Evolutionary conservation across 2,329 filamentous ascomycete genomes (phyloP), one percentile per base, ranked within the genome.

Genomic region (Niveomyces coronatus): DNA sequence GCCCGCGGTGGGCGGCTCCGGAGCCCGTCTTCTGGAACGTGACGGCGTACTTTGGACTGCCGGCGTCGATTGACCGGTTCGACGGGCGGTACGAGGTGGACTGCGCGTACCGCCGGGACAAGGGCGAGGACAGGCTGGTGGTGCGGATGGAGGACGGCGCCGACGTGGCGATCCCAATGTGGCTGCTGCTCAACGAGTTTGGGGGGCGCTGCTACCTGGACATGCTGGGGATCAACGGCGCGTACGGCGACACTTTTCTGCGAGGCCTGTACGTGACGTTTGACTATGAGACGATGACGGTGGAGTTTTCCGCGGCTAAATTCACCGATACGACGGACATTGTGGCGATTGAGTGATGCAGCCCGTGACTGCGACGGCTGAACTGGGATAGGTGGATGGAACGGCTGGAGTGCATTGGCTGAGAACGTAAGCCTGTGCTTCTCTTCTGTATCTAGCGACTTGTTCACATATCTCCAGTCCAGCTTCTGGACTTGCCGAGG

Each of bases 201-300:
- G 43, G 29, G 1, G 35, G 40, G n/a, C 36, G 31, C 4, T 45
- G 43, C 18, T 35, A 32, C 9, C 29, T 34, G 11, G 31, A 39
- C 2, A 36, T 45, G 8, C 28, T 18, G 9, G 30, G 37, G 6
- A 37, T 23, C 22, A 37, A 35, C 3, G 24, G n/a, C 1, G 16
- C 37, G 5, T 20, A 39, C 16, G 41, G 43, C 9, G 41, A 45
- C 32, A 5, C 37, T 4, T 45, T 32, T 23, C 30, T 45, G 10
- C 39, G 43, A 4, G 34, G 30, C 9, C 19, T 43, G 11, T 43
- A 45, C 22, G 39, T 43, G 13, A 45, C 43, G 3, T 45, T 43
- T 27, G 37, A 45, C 19, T 43, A 45, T 15, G 43, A 45, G 4
- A 23, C 38, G 4, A 17, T 45, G 33, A 45, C 37, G 6, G 14